A percentile compares a stretch with the other conserved stretches of the same genome.
Evolutionary conservation across 2,329 filamentous ascomycete species (phyloP).

Genomic region (Xylaria sp.): DNA sequence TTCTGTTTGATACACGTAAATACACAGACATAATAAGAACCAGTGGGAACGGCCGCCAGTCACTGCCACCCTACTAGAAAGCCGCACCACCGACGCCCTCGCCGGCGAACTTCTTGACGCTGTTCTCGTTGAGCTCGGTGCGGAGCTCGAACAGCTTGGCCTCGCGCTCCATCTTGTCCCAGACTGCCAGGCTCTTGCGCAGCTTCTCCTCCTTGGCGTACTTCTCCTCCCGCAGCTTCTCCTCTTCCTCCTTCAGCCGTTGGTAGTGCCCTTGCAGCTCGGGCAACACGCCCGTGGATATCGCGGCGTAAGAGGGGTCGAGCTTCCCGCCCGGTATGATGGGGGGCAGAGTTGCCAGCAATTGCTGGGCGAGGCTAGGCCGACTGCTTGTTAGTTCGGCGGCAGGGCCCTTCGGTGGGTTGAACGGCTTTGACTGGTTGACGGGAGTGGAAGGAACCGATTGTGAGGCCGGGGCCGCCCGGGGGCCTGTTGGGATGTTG

Average conservation of each 20-base stretch:
- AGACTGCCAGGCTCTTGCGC: conserved; percentile 54
- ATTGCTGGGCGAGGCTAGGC: conserved; percentile 54
- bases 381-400: conserved; percentile 33
- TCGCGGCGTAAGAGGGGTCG: conserved; percentile 49
- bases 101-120: conserved; percentile 59
- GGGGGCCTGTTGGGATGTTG: conserved; percentile 36
- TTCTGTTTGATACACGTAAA: too few species aligned
- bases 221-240: conserved; percentile 57
- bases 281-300: conserved; percentile 51
- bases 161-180: conserved; percentile 59
- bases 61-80: conserved; percentile 43
- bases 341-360: conserved; percentile 54
- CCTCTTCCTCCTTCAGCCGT: conserved; percentile 60
- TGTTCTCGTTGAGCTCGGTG: conserved; percentile 59
- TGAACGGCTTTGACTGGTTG: conserved; percentile 51
- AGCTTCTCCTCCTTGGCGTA: conserved; percentile 57
- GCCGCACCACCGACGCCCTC: conserved; percentile 59
- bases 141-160: conserved; percentile 56
- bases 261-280: conserved; percentile 58
- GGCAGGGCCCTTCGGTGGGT: conserved; percentile 59
- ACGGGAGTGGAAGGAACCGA: conserved; percentile 44
- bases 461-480: conserved; percentile 34
- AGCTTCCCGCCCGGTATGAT: conserved; percentile 58
- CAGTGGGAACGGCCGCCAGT: not conserved
- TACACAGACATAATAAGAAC: too few species aligned